Evolutionary conservation across 106 monocot genomes (phyloP), one percentile per base, ranked within the genome.

Genomic region (Platanthera guangdongensis): DNA sequence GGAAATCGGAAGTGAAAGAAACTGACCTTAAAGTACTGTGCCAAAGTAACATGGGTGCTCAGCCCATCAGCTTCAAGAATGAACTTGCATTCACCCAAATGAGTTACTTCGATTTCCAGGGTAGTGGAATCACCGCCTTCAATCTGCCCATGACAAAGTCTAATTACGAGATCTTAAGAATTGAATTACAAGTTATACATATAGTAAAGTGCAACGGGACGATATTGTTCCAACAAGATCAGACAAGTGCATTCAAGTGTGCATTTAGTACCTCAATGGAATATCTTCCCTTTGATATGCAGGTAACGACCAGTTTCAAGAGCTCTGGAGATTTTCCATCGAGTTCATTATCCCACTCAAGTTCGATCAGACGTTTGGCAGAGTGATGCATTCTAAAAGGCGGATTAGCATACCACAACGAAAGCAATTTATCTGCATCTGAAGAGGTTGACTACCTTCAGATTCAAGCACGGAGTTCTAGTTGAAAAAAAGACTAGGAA

Each of bases 381-480:
- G 72, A 82, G 49, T 99, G 99, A 92, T 99, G 91, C 99, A 94
- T 94, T 51, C 99, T 84, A 50, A 94, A 99, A 82, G 99, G 94
- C 22, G 99, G 94, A 79, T 89, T 52, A 57, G 81, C 47, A 77
- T 99, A 99, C 94, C 94, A 99, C 32, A 88, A 67, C 50, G 85
- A 78, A 74, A 94, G 84, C 59, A 77, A 79, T 10, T 52, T 81
- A 60, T 89, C 84, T 30, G 78, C 78, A 75, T 80, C 97, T 93
- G 80, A 76, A 78, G 57, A 74, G 47, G 21, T 6, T 48, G 30
- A 57, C 8, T 52, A 62, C 32, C 50, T 51, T 50, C 51, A 72
- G 21, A 9, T 72, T 32, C 19, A 19, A 51, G 8, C 50, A 70
- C 47, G 14, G 53, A 70, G 6, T n/a, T n/a, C 7, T 7, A 47